A percentile compares a stretch with the other conserved stretches of the same genome.
These are phyloP conservation scores for Fusarium aywerte DNA, from an alignment of 2,329 filamentous ascomycete genomes.

Conservation along the genomic window DNA sequence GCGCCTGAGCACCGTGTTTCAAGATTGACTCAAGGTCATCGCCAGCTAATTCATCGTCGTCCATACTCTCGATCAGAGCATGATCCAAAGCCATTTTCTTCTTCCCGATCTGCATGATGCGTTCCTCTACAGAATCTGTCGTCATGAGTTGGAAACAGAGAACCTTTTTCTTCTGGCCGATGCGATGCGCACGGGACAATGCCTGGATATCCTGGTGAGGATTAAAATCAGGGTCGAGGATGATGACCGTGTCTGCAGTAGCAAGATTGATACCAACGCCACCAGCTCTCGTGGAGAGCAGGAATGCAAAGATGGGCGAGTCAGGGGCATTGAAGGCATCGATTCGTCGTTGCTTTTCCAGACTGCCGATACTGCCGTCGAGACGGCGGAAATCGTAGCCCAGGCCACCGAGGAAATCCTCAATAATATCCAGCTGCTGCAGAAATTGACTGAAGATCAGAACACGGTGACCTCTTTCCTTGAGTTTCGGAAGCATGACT, in stretches of 20 bases:
- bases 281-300: constrained; percentile 92
- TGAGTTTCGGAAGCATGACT: constrained; percentile 86
- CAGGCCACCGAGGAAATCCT: constrained; percentile 87
- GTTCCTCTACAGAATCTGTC: constrained; percentile 88
- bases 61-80: constrained; percentile 92
- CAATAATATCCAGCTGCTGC: constrained; percentile 85
- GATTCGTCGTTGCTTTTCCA: constrained; percentile 94
- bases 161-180: constrained; percentile 95
- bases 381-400: constrained; percentile 80
- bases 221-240: constrained; percentile 96
- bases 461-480: constrained; percentile 86
- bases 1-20: constrained; percentile 83
- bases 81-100: constrained; percentile 98
- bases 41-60: constrained; percentile 80
- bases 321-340: constrained; percentile 90
- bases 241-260: constrained; percentile 97
- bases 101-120: constrained; percentile 93
- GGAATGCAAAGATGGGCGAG: constrained; percentile 86
- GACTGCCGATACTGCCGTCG: constrained; percentile 81
- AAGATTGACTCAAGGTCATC: constrained; percentile 89
- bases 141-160: constrained; percentile 96
- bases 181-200: constrained; percentile 91
- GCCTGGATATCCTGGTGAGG: constrained; percentile 98
- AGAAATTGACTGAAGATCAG: constrained; percentile 97
- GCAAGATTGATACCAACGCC: constrained; percentile 98